Conservation (phyloP, 768 basidiomycete species). For the Lactifluus subvellereus region DNA sequence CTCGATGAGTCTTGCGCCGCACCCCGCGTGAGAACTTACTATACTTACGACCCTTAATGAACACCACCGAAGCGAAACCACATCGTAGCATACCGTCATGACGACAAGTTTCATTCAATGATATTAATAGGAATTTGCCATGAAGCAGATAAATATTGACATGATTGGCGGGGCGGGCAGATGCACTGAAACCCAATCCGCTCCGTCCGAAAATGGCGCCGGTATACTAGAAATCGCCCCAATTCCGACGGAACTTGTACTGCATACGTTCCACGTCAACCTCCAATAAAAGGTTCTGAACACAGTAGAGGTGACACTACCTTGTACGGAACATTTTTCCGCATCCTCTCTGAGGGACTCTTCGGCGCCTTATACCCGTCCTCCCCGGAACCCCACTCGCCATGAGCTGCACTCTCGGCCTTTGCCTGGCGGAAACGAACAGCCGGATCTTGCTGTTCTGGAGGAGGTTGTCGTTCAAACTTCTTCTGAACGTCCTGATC, state of each 20-base stretch:
- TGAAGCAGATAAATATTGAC: slow-evolving; percentile 8
- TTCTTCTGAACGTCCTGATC: slow-evolving; percentile 34
- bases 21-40: background rate
- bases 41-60: slow-evolving; percentile 4
- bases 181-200: background rate
- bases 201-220: background rate
- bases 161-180: background rate
- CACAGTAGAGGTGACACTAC: slow-evolving; percentile 36
- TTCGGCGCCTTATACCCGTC: slow-evolving; percentile 69
- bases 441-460: slow-evolving; percentile 64
- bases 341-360: slow-evolving; percentile 69
- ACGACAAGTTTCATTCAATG: background rate
- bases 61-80: background rate
- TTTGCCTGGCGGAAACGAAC: slow-evolving; percentile 53
- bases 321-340: slow-evolving; percentile 86
- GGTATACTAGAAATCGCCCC: slow-evolving; percentile 56
- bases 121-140: slow-evolving; percentile 3
- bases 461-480: slow-evolving; percentile 47
- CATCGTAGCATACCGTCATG: slow-evolving; percentile 7
- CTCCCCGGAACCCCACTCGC: slow-evolving; percentile 67
- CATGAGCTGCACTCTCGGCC: slow-evolving; percentile 46
- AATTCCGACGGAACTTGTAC: slow-evolving; percentile 86
- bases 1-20: slow-evolving; percentile 36
- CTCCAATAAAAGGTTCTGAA: slow-evolving; percentile 25
- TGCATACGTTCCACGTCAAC: slow-evolving; percentile 59